These are phyloP conservation scores for Bacterosira constricta DNA, from an alignment of 108 stramenopile genomes.

Conservation along the genomic window DNA sequence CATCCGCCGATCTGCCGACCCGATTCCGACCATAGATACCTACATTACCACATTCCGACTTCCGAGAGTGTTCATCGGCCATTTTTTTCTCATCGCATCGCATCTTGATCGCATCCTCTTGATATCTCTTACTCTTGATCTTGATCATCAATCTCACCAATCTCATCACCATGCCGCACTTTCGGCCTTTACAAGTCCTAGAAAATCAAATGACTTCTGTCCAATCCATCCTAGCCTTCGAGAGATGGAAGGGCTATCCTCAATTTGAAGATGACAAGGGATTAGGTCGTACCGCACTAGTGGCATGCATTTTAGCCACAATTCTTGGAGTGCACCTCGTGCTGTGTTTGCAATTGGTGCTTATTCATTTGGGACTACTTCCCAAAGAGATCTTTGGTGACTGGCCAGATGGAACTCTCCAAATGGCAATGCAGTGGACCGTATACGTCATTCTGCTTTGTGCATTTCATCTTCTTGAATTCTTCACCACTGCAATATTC, in stretches of 20 bases:
- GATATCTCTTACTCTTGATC: too few species aligned
- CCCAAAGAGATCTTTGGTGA: conserved; percentile 4
- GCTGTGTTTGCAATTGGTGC: conserved; percentile 17
- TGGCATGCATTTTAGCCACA: conserved; percentile 52
- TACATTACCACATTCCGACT: too few species aligned
- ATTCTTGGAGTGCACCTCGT: conserved; percentile 53
- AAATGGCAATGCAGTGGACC: conserved; percentile 69
- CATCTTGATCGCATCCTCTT: too few species aligned
- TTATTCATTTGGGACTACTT: conserved; percentile 7
- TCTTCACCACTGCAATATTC: conserved; percentile 77
- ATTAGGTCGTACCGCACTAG: conserved; percentile 51
- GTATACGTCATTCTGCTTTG: conserved; percentile 69
- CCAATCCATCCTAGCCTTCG: conserved; percentile 65
- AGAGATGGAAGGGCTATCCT: conserved; percentile 60
- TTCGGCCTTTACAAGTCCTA: conserved; percentile 3
- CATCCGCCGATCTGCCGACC: too few species aligned
- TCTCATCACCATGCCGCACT: conserved; percentile 10
- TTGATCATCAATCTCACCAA: too few species aligned
- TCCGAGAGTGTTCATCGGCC: too few species aligned
- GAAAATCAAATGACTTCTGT: conserved; percentile 29
- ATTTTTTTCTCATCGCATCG: too few species aligned
- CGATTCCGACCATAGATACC: too few species aligned
- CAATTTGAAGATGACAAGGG: conserved; percentile 52
- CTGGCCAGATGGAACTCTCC: conserved; percentile 18
- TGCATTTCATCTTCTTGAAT: conserved; percentile 87